Conservation (phyloP, 1,284 basidiomycete species). For the Tilletia setariae region DNA sequence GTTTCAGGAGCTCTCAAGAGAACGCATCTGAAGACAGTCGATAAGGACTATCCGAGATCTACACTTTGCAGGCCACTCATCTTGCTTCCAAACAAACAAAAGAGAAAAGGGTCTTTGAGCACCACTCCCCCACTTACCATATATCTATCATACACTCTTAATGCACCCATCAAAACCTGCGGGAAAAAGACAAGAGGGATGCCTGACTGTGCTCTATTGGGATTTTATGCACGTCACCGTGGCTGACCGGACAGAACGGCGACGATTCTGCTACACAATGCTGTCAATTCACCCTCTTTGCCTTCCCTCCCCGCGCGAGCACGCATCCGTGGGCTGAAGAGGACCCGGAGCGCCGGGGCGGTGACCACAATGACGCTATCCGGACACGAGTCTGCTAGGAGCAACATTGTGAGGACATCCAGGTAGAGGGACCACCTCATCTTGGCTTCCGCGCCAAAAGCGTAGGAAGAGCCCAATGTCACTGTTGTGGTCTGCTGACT, state of each 20-base stretch:
- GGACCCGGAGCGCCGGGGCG: background rate
- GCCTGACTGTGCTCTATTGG: too few relatives aligned
- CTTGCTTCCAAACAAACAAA: too few relatives aligned
- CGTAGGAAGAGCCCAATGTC: background rate
- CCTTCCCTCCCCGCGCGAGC: background rate
- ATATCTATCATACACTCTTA: too few relatives aligned
- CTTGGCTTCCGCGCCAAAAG: constrained; percentile 12
- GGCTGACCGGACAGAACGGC: background rate
- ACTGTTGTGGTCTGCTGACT: too few relatives aligned
- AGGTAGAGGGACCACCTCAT: constrained; percentile 15
- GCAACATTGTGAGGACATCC: constrained; percentile 16
- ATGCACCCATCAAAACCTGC: too few relatives aligned
- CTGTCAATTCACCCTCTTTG: constrained; percentile 3
- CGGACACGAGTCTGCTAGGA: constrained; percentile 13
- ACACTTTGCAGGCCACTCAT: too few relatives aligned
- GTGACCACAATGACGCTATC: constrained; percentile 13
- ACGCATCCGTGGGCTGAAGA: constrained; percentile 9
- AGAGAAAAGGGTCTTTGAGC: too few relatives aligned
- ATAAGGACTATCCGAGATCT: too few relatives aligned
- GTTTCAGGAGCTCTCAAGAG: too few relatives aligned
- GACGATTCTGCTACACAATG: constrained; percentile 3
- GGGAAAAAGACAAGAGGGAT: too few relatives aligned
- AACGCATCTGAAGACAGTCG: too few relatives aligned
- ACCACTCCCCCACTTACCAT: too few relatives aligned
- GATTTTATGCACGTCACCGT: background rate